Conservation (phyloP, 495 filamentous ascomycete species). For the Staphylotrichum longicolle region DNA sequence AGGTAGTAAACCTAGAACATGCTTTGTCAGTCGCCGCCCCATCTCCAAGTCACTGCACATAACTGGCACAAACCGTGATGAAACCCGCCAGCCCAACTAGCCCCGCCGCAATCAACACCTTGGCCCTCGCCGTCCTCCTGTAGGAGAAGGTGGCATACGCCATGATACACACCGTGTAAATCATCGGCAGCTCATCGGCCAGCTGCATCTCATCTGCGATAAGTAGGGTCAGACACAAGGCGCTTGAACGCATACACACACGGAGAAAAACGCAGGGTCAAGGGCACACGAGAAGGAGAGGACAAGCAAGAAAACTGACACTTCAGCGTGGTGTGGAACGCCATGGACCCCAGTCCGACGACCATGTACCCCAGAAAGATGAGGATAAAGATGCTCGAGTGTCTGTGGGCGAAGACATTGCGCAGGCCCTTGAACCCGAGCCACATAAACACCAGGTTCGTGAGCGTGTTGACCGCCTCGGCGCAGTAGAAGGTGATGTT, state of each 20-base stretch:
- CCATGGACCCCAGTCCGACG: slow-evolving; percentile 77
- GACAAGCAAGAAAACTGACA: slow-evolving; percentile 49
- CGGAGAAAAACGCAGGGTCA: no score
- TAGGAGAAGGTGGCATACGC: slow-evolving; percentile 83
- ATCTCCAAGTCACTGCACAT: not conserved
- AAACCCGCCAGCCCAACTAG: slow-evolving; percentile 66
- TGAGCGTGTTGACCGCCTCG: slow-evolving; percentile 58
- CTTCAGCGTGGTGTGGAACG: slow-evolving; percentile 81
- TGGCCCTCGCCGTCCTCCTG: slow-evolving; percentile 54
- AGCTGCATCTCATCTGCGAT: slow-evolving; percentile 90
- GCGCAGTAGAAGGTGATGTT: slow-evolving; percentile 49
- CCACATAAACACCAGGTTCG: slow-evolving; percentile 77
- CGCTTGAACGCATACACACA: no score
- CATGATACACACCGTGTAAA: slow-evolving; percentile 91
- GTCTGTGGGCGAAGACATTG: slow-evolving; percentile 65
- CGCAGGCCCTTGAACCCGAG: slow-evolving; percentile 69
- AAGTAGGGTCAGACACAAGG: not conserved
- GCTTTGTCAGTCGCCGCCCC: not conserved
- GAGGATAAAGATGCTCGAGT: slow-evolving; percentile 70
- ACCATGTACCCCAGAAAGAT: slow-evolving; percentile 71
- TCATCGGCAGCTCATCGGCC: slow-evolving; percentile 95
- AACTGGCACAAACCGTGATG: slow-evolving; percentile 60
- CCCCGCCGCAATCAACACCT: slow-evolving; percentile 56
- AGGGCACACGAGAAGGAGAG: not conserved
- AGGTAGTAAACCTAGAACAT: slow-evolving; percentile 71